Conservation (phyloP, 2,329 filamentous ascomycete genomes). For the Hymenoscyphus occultus region DNA sequence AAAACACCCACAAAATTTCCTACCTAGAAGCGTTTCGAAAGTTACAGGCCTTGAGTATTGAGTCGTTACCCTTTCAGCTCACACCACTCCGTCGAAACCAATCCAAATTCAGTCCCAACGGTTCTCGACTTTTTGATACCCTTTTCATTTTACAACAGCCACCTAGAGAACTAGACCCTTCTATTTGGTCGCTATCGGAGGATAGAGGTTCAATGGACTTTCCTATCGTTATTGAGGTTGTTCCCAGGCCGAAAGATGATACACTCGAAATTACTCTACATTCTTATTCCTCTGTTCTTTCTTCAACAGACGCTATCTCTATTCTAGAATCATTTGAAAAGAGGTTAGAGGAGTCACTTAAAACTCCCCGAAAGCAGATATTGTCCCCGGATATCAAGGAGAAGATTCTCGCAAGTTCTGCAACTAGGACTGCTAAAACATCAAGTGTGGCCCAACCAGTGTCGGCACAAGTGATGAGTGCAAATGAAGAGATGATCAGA, state of each 20-base stretch:
- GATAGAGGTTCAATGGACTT: conserved; percentile 69
- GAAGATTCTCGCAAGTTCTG: conserved; percentile 17
- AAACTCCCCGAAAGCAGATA: conserved; percentile 33
- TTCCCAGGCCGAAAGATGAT: conserved; percentile 53
- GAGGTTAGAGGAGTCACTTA: conserved; percentile 26
- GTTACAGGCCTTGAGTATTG: conserved; percentile 49
- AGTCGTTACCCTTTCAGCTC: conserved; percentile 67
- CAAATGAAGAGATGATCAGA: conserved; percentile 43
- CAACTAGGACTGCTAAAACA: not conserved
- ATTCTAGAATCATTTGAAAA: conserved; percentile 28
- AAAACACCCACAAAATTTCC: conserved; percentile 51
- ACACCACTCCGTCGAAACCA: conserved; percentile 73
- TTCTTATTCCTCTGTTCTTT: conserved; percentile 48
- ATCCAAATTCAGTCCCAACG: conserved; percentile 43
- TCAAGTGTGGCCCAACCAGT: not conserved
- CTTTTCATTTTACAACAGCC: conserved; percentile 75
- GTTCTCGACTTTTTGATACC: conserved; percentile 69
- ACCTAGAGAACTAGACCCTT: conserved; percentile 51
- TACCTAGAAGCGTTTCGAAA: conserved; percentile 36
- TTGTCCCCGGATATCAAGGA: conserved; percentile 25
- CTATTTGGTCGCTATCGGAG: conserved; percentile 54
- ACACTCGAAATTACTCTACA: conserved; percentile 60
- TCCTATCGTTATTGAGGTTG: conserved; percentile 73
- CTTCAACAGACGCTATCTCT: conserved; percentile 19
- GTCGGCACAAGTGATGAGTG: conserved; percentile 19